These are phyloP conservation scores for Lactifluus echinatus DNA, from an alignment of 768 basidiomycete genomes.

Conservation along the genomic window DNA sequence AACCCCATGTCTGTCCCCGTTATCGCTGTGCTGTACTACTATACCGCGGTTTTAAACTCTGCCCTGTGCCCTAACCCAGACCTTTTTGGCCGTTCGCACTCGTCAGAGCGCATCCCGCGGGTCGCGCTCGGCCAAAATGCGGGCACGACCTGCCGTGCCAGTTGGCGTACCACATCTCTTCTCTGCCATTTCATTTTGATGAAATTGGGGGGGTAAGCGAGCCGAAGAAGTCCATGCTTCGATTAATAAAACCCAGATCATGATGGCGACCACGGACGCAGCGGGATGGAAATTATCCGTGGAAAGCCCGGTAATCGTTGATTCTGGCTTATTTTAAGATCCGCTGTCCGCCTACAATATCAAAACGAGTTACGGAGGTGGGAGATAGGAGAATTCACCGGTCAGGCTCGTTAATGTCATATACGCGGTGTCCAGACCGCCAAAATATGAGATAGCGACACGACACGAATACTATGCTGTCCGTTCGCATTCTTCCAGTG, in stretches of 20 bases:
- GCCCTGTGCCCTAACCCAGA: conserved; percentile 41
- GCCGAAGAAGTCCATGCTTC: conserved; percentile 86
- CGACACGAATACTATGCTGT: neutral
- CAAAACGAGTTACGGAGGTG: neutral
- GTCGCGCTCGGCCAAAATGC: conserved; percentile 63
- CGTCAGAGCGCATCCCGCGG: conserved; percentile 59
- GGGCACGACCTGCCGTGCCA: conserved; percentile 52
- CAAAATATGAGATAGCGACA: neutral
- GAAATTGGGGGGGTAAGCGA: conserved; percentile 83
- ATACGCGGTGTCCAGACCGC: too few relatives aligned
- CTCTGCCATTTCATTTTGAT: conserved; percentile 90
- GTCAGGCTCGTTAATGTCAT: conserved; percentile 69
- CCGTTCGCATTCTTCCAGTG: neutral
- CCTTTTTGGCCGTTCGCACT: conserved; percentile 43
- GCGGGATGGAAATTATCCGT: conserved; percentile 81
- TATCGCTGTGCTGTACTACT: too few relatives aligned
- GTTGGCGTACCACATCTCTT: conserved; percentile 69
- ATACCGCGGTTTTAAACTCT: conserved; percentile 52
- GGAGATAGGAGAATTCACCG: conserved; percentile 40
- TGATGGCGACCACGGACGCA: conserved; percentile 72
- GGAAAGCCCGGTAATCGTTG: conserved; percentile 84
- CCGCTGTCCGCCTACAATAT: conserved; percentile 52
- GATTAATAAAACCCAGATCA: conserved; percentile 86
- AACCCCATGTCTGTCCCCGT: conserved; percentile 38
- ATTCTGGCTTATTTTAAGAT: conserved; percentile 96